Conservation (phyloP, 306 rosid species). For the Inga leiocalycina region DNA sequence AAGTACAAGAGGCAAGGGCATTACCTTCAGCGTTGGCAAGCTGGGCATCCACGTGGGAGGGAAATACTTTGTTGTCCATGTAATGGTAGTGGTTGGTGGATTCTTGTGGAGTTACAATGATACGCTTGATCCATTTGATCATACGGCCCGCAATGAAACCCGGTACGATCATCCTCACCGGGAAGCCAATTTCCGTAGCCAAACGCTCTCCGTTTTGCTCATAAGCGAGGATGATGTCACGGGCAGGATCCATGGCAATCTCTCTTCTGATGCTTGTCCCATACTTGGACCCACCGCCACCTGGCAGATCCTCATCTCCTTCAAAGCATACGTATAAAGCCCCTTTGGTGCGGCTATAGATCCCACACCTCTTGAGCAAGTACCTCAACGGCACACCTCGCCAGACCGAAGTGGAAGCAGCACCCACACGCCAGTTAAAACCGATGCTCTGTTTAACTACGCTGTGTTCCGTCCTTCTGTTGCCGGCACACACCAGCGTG, state of each 20-base stretch:
- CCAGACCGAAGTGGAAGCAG: conserved; percentile 72
- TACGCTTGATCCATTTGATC: conserved; percentile 87
- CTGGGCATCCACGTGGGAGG: conserved; percentile 78
- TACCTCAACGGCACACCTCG: conserved; percentile 54
- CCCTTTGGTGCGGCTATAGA: conserved; percentile 45
- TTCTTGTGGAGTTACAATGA: conserved; percentile 61
- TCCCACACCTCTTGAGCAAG: conserved; percentile 62
- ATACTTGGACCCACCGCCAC: conserved; percentile 82
- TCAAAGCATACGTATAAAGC: conserved; percentile 75
- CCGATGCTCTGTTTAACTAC: conserved; percentile 73
- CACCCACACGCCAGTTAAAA: conserved; percentile 83
- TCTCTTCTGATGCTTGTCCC: conserved; percentile 63
- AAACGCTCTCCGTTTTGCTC: conserved; percentile 76
- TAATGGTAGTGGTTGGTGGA: conserved; percentile 62
- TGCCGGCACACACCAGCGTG: conserved; percentile 74
- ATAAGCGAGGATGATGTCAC: conserved; percentile 75
- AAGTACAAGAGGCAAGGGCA: neutral
- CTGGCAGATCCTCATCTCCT: conserved; percentile 79
- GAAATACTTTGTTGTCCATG: conserved; percentile 73
- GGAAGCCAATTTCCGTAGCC: conserved; percentile 79
- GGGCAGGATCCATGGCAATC: conserved; percentile 73
- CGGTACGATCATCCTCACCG: conserved; percentile 68
- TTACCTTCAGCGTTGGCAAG: conserved; percentile 77
- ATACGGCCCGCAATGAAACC: conserved; percentile 81
- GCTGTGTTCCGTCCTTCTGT: conserved; percentile 79